Evolutionary conservation across 2,329 filamentous ascomycete species (phyloP).

Genomic region (Botryotinia convoluta): DNA sequence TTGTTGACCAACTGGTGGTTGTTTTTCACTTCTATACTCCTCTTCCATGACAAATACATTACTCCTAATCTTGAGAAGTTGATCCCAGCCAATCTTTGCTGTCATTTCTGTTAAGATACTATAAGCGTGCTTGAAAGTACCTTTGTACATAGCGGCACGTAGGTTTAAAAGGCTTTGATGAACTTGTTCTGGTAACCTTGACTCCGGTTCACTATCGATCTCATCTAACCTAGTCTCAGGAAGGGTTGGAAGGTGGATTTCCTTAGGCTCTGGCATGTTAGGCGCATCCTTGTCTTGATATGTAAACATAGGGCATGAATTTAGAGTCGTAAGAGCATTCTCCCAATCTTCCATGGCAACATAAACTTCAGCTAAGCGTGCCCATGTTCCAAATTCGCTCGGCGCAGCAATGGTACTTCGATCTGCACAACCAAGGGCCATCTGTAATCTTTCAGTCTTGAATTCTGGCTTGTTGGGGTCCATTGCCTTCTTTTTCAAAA

Average conservation of each 20-base stretch:
- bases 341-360: constrained; percentile 96
- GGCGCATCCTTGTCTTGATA: constrained; percentile 98
- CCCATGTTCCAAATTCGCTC: constrained; percentile 97
- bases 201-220: constrained; percentile 87
- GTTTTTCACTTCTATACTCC: constrained; percentile 89
- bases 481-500: constrained; percentile 79
- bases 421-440: constrained; percentile 91
- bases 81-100: constrained; percentile 95
- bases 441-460: constrained; percentile 67
- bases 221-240: constrained; percentile 90
- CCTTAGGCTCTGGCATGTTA: constrained; percentile 86
- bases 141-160: constrained; percentile 85
- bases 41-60: constrained; percentile 99
- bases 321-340: constrained; percentile 87
- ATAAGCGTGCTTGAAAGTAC: constrained; percentile 94
- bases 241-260: constrained; percentile 82
- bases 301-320: constrained; percentile 99
- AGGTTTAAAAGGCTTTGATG: constrained; percentile 83
- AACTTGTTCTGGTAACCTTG: constrained; percentile 78
- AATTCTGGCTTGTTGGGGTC: constrained; percentile 52
- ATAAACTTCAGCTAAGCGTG: constrained; percentile 88
- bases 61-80: constrained; percentile 88
- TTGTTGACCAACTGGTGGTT: constrained; percentile 51
- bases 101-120: constrained; percentile 93
- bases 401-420: constrained; percentile 92